Base-by-base conservation (phyloP, 208 protist species). In the Leishmania major region DNA sequence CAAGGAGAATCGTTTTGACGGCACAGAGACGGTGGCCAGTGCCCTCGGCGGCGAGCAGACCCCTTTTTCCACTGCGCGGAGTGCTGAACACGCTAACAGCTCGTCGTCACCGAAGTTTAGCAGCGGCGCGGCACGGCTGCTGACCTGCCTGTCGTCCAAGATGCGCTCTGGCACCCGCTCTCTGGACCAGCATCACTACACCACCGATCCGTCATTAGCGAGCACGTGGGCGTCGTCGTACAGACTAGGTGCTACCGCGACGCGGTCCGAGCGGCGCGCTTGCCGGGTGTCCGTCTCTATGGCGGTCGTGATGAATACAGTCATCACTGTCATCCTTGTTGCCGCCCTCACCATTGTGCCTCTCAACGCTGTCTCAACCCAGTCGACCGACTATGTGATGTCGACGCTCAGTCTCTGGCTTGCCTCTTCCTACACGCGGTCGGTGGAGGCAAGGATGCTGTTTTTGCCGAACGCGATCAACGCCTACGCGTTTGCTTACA, bases 271-370 rank as follows among this genome's bases (percentile, higher is more conserved):
- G 31, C 17, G 8, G 53, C 25, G 37, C 31, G 4, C n/a, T 60
- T 81, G 64, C 51, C 64, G 35, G 43, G 45, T 90, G 37, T 79
- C 84, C 11, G 37, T 89, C 10, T 83, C 81, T 35, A 4, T 89
- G 17, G 75, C 85, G 7, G 80, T 88, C 1, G 43, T 84, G 8
- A 31, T 81, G 31, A 75, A 25, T 40, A 81, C 67, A 25, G 6
- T 87, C 47, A 87, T 89, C 51, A 73, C 90, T 45, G 43, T 90
- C 37, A 66, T 94, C 43, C 31, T 92, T 43, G 79, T 93, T 31
- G 80, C 83, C 8, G 43, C 80, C 28, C 75, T 94, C 10, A 87
- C 85, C 11, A 83, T 92, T 31, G 66, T 91, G 43, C 91, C 91
- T 45, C 71, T 94, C 19, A 77, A 87, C 73, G 17, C 78, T 15